Evolutionary conservation across 257 asterid species (phyloP), one percentile per base, ranked within the genome.

Genomic region (Haberlea rhodopensis): DNA sequence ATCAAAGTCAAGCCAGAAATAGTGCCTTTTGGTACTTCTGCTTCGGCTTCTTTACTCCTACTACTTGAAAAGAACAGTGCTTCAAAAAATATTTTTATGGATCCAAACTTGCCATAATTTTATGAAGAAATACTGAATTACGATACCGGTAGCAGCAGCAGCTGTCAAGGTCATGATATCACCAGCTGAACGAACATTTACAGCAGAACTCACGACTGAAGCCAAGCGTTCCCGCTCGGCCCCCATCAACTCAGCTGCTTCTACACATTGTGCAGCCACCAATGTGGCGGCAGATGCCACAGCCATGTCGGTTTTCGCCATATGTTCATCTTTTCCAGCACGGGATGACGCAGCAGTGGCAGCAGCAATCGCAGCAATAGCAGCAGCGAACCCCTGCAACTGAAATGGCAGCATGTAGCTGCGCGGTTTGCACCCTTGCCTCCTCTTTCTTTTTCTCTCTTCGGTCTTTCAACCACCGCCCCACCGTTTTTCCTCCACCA

Each of bases 381-480:
- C 99, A 0, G 99, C 83, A 2, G 96, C 97, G n/a, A 24, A 94
- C 95, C 0, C 97, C 97, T 0, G 99, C 99, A 32, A 94, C 99
- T 0, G 97, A 87, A 34, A 90, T 84, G 45, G 95, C 90, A 6
- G 99, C 99, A n/a, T 94, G 97, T 51, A 94, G 90, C 78, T 94
- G 99, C 0, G 99, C 97, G 29, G 86, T 94, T 1, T 81, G 97
- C 0, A 95, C 78, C 70, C 99, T 80, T 0, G 86, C 76, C 76
- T 90, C 97, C 82, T 90, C 99, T 67, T 94, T 94, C 84, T 94
- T 94, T 77, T 94, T 94, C 76, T 94, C 97, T 15, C 71, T 76
- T 80, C 99, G 73, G 69, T 94, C 99, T 85, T 94, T 94, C 75
- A 94, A 77, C 99, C 99, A 94, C 83, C 99, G 73, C 4, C 99